Base-by-base conservation (phyloP, 1,284 basidiomycete species). In the Pseudozyma hubeiensis region DNA sequence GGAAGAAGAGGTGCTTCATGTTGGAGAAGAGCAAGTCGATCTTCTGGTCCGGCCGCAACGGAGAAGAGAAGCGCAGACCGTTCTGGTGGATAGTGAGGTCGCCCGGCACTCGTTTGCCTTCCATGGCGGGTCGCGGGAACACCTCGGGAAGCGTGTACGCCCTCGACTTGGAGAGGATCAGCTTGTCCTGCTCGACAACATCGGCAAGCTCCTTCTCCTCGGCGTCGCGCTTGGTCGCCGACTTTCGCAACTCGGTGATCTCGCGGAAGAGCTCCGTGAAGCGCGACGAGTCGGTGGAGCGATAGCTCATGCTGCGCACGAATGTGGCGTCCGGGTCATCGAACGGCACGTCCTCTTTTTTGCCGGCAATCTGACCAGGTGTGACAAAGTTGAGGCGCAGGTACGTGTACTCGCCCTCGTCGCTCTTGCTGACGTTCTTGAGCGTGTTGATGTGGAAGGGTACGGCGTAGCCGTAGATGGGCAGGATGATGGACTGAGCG, bases 301-400 rank as follows among this genome's bases (percentile, higher is more conserved):
- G 92, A 86, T 96, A 99, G 0, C 93, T 94, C 68, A 97, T 89
- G 5, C 94, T 97, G 55, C 95, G 93, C 78, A 99, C 91, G 81
- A 99, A 99, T 4, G 94, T 98, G 0, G 96, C 91, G 71, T 97
- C 93, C 1, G 96, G 94, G 84, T 98, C 93, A 85, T 99, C 96
- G 79, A 99, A 99, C 0, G 97, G 97, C 90, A 94, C 97, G 77
- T 99, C 97, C 83, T 99, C 97, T 86, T 99, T 99, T 87, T 97
- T 97, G 41, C 97, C 97, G 0, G 94, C 92, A 49, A 98, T 90
- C 84, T 98, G 95, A 50, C 97, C 97, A 1, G 97, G 97, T 0
- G 95, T 97, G 84, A 98, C 94, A 87, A 99, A 97, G 86, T 99
- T 99, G 86, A 99, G 94, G 5, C 97, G 91, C 61, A 99, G 88